Evolutionary conservation across 345 rosid species (phyloP).

Genomic region (Punica granatum): DNA sequence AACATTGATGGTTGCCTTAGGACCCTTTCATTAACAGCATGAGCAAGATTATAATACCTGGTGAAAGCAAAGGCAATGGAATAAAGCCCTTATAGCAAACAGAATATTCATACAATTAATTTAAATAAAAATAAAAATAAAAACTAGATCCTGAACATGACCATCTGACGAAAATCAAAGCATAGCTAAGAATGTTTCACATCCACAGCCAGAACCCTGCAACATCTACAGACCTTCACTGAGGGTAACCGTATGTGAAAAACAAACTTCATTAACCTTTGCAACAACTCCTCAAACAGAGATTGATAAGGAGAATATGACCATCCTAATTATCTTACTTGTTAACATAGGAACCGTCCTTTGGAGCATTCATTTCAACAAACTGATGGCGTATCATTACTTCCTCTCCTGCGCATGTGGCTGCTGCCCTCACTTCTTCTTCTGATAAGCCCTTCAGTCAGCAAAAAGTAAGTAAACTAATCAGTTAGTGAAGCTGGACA

Average conservation of each 20-base stretch:
- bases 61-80: conserved; percentile 6
- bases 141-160: not conserved
- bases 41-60: conserved; percentile 96
- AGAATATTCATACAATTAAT: not conserved
- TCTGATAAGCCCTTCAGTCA: conserved; percentile 86
- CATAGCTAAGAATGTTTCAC: not conserved
- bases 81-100: conserved; percentile 3
- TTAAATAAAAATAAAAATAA: not conserved
- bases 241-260: not conserved
- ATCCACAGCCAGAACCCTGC: not conserved
- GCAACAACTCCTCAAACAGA: not conserved
- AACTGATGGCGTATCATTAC: conserved; percentile 90
- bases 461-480: conserved; percentile 10
- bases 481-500: conserved; percentile 1
- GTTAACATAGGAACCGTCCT: conserved; percentile 82
- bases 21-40: conserved; percentile 95
- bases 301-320: not conserved
- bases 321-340: conserved; percentile 46
- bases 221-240: not conserved
- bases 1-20: conserved; percentile 92
- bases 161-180: not conserved
- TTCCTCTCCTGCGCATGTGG: conserved; percentile 96
- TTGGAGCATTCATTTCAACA: conserved; percentile 97
- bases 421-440: conserved; percentile 93
- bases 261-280: not conserved